Conservation (phyloP, 768 basidiomycete genomes). For the Ephemerocybe angulata region DNA sequence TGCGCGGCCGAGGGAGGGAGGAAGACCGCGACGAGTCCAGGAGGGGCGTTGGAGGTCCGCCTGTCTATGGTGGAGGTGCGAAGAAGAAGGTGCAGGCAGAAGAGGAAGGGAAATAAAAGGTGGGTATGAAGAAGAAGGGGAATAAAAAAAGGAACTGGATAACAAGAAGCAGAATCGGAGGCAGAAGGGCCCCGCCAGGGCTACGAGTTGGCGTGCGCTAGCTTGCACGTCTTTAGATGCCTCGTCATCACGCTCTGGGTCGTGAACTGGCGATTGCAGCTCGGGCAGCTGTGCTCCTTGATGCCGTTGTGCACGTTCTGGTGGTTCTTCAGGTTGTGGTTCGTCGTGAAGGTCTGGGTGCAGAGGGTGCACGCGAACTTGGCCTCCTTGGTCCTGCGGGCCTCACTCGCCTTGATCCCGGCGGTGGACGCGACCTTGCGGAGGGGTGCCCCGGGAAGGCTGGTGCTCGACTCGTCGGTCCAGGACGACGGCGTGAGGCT, state of each 20-base stretch:
- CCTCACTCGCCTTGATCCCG: slow-evolving; percentile 14
- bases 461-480: no score
- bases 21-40: not conserved
- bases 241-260: slow-evolving; percentile 5
- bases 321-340: slow-evolving; percentile 11
- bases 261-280: not conserved
- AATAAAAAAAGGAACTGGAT: not conserved
- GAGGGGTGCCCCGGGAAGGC: slow-evolving; percentile 2
- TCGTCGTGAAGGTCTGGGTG: slow-evolving; percentile 7
- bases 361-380: slow-evolving; percentile 9
- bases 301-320: not conserved
- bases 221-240: slow-evolving; percentile 4
- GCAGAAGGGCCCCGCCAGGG: not conserved
- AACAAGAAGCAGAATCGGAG: not conserved
- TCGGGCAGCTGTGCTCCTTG: not conserved
- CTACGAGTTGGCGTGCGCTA: not conserved
- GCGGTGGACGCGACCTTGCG: slow-evolving; percentile 17
- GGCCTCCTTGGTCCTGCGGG: slow-evolving; percentile 19
- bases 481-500: no score
- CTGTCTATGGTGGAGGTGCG: not conserved
- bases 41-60: no score
- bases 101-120: not conserved
- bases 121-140: not conserved
- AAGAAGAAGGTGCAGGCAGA: not conserved
- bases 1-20: not conserved